A percentile compares a stretch with the other conserved stretches of the same genome.
Evolutionary conservation across 441 rosid genomes (phyloP).

Genomic region (Manihot esculenta): DNA sequence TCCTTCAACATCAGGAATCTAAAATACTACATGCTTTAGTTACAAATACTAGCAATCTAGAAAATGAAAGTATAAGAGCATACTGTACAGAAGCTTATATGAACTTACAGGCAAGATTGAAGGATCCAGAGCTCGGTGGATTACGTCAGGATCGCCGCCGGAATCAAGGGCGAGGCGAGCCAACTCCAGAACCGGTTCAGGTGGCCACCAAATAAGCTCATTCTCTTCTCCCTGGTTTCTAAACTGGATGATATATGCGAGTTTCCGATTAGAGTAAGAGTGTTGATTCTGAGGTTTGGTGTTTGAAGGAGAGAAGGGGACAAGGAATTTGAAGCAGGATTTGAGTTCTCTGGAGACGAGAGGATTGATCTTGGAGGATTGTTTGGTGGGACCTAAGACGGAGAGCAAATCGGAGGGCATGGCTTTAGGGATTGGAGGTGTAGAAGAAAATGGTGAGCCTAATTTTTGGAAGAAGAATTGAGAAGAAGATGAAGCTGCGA

Average conservation of each 20-base stretch:
- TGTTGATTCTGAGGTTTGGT: conserved; percentile 2
- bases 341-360: conserved; percentile 46
- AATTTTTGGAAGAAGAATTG: conserved; percentile 24
- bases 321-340: conserved; percentile 72
- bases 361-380: conserved; percentile 52
- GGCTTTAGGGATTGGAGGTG: conserved; percentile 47
- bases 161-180: conserved; percentile 84
- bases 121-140: conserved; percentile 69
- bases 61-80: not conserved
- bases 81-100: not conserved
- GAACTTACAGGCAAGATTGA: conserved; percentile 50
- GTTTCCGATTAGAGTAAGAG: conserved; percentile 24
- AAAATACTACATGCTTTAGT: conserved; percentile 10
- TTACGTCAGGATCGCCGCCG: conserved; percentile 65
- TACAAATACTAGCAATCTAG: not conserved
- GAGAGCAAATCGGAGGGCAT: conserved; percentile 69
- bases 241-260: conserved; percentile 13
- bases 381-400: conserved; percentile 48
- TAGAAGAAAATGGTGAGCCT: conserved; percentile 21
- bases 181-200: conserved; percentile 67
- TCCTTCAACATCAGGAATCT: conserved; percentile 72
- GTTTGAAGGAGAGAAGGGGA: conserved; percentile 50
- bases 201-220: conserved; percentile 85
- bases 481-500: conserved; percentile 46
- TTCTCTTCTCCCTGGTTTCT: conserved; percentile 36